Base-by-base conservation (phyloP, 148 eudicot genomes). In the Persicaria tinctoria region DNA sequence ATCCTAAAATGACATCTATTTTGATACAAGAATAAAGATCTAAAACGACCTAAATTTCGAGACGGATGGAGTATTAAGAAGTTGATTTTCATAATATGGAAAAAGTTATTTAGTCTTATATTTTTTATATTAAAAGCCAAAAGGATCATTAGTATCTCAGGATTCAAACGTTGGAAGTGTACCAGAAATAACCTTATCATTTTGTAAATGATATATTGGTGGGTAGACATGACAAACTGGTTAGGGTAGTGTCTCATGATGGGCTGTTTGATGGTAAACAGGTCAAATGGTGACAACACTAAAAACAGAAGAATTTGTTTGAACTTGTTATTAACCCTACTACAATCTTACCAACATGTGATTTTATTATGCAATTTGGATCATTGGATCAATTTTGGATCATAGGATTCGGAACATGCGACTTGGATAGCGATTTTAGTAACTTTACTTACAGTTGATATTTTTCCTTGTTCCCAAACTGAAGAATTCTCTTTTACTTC, bases 401-500 rank as follows among this genome's bases (percentile, higher is more conserved):
- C 45, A 11, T 16, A 63, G n/a, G 32, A 27, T 60, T 63, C 27
- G 45, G 45, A 32, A 27, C 68, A 18, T 18, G 5, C 32, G 6
- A 8, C 14, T 1, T 64, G 48, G 48, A 14, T 5, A 38, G 13
- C 1, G 3, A 1, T 38, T 32, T 44, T 38, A 32, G 68, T 8
- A 44, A 66, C 46, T 66, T 10, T 66, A 6, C 73, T 70, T 70
- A 46, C 45, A 20, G 13, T 38, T 64, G 8, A 23, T 20, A 69
- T 69, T 4, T 38, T 13, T 69, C 13, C 44, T 47, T 44, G 17
- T 14, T 69, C 44, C 46, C 68, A 23, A 46, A 27, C 51, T 14
- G 76, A 60, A 64, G 6, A 64, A 17, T 73, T 38, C 59, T 77
- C 46, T 69, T 71, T 59, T 77, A 55, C 3, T 72, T 76, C 80